phyloP scores from a whole-genome alignment of 257 asterid genomes.

The Avicennia marina region DNA sequence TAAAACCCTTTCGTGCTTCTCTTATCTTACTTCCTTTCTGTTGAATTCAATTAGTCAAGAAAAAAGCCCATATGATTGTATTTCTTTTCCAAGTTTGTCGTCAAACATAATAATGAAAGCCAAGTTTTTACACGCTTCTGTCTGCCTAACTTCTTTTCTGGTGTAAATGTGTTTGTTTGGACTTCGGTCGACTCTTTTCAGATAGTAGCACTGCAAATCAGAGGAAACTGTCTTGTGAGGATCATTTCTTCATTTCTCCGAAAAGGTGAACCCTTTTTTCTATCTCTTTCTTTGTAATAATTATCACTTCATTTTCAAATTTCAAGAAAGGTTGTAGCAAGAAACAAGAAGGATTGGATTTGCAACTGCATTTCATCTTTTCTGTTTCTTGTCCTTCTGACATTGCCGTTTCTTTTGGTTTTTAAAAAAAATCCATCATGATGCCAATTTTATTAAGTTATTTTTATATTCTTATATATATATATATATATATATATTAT shows the following conservation, averaged over 20 bases:
- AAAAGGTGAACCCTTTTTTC: conserved; percentile 45
- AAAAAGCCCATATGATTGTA: neutral
- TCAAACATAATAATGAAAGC: neutral
- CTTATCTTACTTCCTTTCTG: no score
- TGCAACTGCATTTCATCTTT: neutral
- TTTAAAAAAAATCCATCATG: no score
- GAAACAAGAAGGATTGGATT: conserved; percentile 24
- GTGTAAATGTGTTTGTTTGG: conserved; percentile 10
- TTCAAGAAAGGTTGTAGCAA: conserved; percentile 21
- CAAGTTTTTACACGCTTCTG: neutral
- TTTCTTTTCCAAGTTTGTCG: neutral
- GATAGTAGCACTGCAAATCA: conserved; percentile 35
- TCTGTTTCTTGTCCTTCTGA: neutral
- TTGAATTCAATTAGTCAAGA: neutral
- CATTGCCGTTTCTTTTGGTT: no score
- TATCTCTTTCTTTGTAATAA: conserved; percentile 6
- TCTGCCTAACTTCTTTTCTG: neutral
- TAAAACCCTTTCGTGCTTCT: no score
- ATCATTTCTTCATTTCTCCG: conserved; percentile 10
- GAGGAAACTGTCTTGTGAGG: conserved; percentile 26
- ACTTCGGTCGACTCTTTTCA: conserved; percentile 17
- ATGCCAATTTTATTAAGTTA: no score
- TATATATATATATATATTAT: no score
- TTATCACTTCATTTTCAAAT: conserved; percentile 19
- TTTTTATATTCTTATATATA: neutral